These are phyloP conservation scores for Trametes maxima DNA, from an alignment of 768 basidiomycete genomes.

Conservation along the genomic window DNA sequence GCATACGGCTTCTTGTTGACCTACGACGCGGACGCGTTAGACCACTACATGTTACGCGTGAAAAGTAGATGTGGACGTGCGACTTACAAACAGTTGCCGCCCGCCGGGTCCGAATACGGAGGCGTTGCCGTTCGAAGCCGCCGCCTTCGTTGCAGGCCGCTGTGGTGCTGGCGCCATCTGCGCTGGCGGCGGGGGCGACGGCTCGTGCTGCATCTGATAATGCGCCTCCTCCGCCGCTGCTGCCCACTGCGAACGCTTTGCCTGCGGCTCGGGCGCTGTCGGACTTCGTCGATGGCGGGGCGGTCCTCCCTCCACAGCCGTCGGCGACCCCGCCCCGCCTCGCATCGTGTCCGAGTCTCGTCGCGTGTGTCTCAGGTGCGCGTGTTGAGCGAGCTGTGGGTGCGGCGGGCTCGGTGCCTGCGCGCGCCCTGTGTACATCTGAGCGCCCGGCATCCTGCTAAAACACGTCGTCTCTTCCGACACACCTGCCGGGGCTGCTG, in stretches of 20 bases:
- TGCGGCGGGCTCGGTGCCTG: conserved; percentile 56
- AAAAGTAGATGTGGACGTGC: background rate
- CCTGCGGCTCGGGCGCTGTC: conserved; percentile 62
- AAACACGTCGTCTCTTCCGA: conserved; percentile 10
- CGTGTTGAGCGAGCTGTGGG: conserved; percentile 36
- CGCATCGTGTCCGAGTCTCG: conserved; percentile 78
- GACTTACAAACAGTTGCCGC: background rate
- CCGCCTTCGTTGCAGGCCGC: conserved; percentile 5
- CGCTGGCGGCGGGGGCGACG: background rate
- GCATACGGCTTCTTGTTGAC: conserved; percentile 85
- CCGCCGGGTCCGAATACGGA: background rate
- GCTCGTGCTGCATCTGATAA: conserved; percentile 8
- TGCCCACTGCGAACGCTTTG: conserved; percentile 20
- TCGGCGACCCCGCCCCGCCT: conserved; percentile 51
- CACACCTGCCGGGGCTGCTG: conserved; percentile 1
- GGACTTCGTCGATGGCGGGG: conserved; percentile 65
- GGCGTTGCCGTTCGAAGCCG: conserved; percentile 6
- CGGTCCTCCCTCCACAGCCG: conserved; percentile 45
- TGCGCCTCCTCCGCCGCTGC: conserved; percentile 7
- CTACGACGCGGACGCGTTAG: conserved; percentile 32
- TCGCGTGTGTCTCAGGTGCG: conserved; percentile 54
- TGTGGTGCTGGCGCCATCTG: conserved; percentile 1
- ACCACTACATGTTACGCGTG: background rate
- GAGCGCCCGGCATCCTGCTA: background rate
- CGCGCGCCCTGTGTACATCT: conserved; percentile 26